Evolutionary conservation across 495 filamentous ascomycete species (phyloP).

Genomic region (Penicillium psychrofluorescens): DNA sequence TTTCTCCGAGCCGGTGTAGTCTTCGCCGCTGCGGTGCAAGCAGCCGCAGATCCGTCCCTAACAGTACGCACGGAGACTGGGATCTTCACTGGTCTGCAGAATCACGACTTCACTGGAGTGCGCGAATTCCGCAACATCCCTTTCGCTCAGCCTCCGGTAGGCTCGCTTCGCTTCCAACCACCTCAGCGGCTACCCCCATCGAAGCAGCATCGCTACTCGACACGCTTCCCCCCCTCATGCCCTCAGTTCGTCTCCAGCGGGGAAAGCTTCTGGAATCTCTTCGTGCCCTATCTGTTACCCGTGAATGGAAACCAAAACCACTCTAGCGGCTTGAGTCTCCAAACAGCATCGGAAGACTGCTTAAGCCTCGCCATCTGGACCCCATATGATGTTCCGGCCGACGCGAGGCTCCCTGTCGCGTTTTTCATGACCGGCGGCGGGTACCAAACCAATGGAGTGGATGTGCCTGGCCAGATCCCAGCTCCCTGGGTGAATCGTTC

Average conservation of each 20-base stretch:
- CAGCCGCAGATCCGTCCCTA: neutral
- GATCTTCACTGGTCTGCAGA: conserved; percentile 1
- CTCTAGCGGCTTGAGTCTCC: neutral
- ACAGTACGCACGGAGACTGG: conserved; percentile 3
- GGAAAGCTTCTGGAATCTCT: conserved; percentile 1
- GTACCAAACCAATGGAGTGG: conserved; percentile 19
- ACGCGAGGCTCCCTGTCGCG: conserved; percentile 6
- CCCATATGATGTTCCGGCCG: conserved; percentile 1
- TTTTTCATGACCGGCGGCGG: conserved; percentile 8
- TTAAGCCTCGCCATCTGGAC: conserved; percentile 43
- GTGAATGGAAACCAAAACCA: conserved; percentile 3
- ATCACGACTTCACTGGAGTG: conserved; percentile 1
- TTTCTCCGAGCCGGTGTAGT: no score
- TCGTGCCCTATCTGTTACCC: neutral
- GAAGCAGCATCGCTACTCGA: conserved; percentile 1
- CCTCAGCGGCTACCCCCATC: conserved; percentile 1
- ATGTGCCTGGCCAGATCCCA: conserved; percentile 37
- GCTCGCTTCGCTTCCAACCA: conserved; percentile 2
- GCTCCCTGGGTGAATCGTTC: conserved; percentile 36
- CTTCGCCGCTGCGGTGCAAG: no score
- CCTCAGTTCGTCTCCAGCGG: conserved; percentile 1
- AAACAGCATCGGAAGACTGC: conserved; percentile 36
- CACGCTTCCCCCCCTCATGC: conserved; percentile 2
- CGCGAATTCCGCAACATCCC: conserved; percentile 2
- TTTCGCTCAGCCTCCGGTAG: conserved; percentile 1